phyloP scores from a whole-genome alignment of 23 red algal genomes.

The Gracilaria vermiculophylla region DNA sequence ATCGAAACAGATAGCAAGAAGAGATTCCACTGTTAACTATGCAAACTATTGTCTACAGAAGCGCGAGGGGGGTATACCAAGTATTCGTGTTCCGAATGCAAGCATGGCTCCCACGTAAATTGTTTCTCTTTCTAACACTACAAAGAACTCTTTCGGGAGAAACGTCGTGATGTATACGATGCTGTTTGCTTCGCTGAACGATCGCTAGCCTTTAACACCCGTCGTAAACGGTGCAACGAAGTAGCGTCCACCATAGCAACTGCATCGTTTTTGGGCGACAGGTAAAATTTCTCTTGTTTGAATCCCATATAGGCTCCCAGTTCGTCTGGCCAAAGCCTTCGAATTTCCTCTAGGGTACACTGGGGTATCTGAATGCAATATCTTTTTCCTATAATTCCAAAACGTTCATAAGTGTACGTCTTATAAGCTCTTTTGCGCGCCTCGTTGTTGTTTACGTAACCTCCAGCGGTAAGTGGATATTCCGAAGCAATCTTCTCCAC shows the following conservation, averaged over 20 bases:
- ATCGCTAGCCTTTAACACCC: background rate
- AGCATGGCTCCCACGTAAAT: background rate
- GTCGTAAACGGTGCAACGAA: background rate
- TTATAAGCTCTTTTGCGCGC: background rate
- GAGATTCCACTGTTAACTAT: background rate
- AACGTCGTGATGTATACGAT: background rate
- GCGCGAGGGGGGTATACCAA: background rate
- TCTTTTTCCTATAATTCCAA: background rate
- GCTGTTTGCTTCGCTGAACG: background rate
- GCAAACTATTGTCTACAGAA: background rate
- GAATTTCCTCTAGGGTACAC: background rate
- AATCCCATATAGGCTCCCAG: background rate
- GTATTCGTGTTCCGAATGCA: background rate
- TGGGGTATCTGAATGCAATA: background rate
- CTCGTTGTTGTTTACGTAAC: background rate
- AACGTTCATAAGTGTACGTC: background rate
- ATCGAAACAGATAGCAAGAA: background rate
- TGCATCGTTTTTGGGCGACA: background rate
- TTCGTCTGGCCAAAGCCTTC: background rate
- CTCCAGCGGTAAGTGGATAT: background rate
- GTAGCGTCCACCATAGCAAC: background rate
- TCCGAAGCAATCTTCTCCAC: background rate
- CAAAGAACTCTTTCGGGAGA: background rate
- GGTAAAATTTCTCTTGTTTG: background rate
- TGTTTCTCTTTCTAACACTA: background rate